Percentiles rank a stretch among this genome's conserved stretches.
phyloP scores from a whole-genome alignment of 208 protist genomes.

The Leishmania gerbilli region DNA sequence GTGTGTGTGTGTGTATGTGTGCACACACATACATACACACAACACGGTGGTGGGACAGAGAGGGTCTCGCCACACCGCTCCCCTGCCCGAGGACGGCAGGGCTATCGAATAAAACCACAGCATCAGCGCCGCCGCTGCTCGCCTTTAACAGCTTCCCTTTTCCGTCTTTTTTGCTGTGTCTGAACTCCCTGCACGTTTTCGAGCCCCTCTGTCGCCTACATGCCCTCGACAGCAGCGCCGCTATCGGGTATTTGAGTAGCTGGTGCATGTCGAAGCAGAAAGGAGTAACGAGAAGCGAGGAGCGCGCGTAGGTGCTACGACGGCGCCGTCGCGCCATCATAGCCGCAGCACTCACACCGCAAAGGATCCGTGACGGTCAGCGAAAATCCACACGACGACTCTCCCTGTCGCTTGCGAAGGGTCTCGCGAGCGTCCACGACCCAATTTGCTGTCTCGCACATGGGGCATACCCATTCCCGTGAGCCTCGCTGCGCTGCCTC shows the following conservation, averaged over 20 bases:
- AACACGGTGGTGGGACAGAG: background rate
- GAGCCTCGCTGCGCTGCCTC: background rate
- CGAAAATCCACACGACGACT: background rate
- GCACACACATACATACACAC: background rate
- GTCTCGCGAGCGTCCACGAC: constrained; percentile 36
- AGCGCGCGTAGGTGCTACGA: background rate
- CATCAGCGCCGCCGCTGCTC: background rate
- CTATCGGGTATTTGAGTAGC: background rate
- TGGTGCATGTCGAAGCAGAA: background rate
- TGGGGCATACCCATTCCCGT: constrained; percentile 46
- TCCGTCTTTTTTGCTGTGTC: background rate
- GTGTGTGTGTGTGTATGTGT: background rate
- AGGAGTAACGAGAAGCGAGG: background rate
- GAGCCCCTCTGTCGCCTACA: background rate
- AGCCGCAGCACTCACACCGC: constrained; percentile 26
- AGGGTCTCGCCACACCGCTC: background rate
- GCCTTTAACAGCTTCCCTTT: background rate
- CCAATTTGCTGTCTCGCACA: constrained; percentile 41
- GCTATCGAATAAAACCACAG: background rate
- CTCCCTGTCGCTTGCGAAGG: constrained; percentile 30
- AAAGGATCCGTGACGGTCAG: background rate
- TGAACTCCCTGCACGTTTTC: background rate
- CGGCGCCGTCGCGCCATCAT: background rate
- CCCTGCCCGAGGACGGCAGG: background rate
- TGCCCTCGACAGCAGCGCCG: background rate